Evolutionary conservation across 2,329 filamentous ascomycete species (phyloP).

Genomic region (Trichoderma oligosporum): DNA sequence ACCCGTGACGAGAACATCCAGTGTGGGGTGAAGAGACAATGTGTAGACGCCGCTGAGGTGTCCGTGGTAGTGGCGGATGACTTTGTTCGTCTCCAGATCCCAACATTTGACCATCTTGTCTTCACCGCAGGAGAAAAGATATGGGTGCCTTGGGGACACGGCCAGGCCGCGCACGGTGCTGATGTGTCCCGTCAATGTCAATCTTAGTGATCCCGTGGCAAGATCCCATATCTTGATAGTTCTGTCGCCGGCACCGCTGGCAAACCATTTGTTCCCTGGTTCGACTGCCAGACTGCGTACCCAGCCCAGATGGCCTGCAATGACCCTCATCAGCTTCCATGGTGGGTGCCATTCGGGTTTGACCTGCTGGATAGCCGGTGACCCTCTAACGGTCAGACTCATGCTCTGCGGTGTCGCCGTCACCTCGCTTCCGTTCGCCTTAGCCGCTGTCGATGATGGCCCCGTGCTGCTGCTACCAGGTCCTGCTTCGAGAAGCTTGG

Average conservation of each 20-base stretch:
- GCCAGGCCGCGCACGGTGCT: conserved; percentile 89
- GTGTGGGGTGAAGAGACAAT: conserved; percentile 83
- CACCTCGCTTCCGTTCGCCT: conserved; percentile 20
- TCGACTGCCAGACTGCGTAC: conserved; percentile 86
- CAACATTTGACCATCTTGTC: conserved; percentile 99
- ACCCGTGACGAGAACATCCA: conserved; percentile 92
- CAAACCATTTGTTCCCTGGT: conserved; percentile 97
- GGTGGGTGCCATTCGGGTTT: conserved; percentile 96
- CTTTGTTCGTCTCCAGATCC: conserved; percentile 99
- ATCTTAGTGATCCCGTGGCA: conserved; percentile 74
- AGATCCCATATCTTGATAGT: conserved; percentile 99
- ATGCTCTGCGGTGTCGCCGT: conserved; percentile 27
- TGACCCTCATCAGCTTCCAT: conserved; percentile 97
- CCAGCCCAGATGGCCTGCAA: conserved; percentile 95
- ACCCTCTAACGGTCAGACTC: conserved; percentile 33
- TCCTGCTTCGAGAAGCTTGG: conserved; percentile 39
- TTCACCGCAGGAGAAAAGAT: conserved; percentile 95
- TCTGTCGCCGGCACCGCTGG: conserved; percentile 87
- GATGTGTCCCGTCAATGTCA: conserved; percentile 92
- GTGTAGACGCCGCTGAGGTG: conserved; percentile 96
- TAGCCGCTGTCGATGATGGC: conserved; percentile 32
- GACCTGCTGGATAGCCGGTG: conserved; percentile 39
- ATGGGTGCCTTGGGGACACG: conserved; percentile 89
- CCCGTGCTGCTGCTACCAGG: conserved; percentile 29
- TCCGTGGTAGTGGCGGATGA: conserved; percentile 95